Conservation (phyloP, 495 filamentous ascomycete species). For the Neurospora sp. region DNA sequence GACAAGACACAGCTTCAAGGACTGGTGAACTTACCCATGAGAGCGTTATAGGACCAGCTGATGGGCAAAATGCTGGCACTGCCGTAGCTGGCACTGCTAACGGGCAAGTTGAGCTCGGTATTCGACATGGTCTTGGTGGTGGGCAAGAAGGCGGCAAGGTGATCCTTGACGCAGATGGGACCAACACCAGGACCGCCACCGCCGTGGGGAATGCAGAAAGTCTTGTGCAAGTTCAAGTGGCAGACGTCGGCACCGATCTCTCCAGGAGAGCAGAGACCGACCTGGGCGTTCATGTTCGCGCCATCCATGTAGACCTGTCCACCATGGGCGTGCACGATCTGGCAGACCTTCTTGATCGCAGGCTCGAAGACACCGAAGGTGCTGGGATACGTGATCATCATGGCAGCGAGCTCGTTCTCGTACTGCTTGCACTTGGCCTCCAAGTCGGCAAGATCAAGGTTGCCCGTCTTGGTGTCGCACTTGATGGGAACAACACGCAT, state of each 20-base stretch:
- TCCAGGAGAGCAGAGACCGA: slow-evolving; percentile 91
- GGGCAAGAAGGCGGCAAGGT: slow-evolving; percentile 72
- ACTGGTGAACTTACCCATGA: slow-evolving; percentile 59
- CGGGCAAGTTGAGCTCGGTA: slow-evolving; percentile 44
- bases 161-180: slow-evolving; percentile 83
- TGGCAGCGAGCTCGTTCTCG: slow-evolving; percentile 75
- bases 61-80: slow-evolving; percentile 93
- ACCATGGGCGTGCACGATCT: slow-evolving; percentile 77
- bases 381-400: slow-evolving; percentile 98
- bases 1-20: not conserved
- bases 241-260: slow-evolving; percentile 98
- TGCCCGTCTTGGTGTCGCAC: slow-evolving; percentile 79
- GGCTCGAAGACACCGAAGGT: slow-evolving; percentile 97
- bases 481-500: slow-evolving; percentile 95
- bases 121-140: slow-evolving; percentile 45
- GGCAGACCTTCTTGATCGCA: slow-evolving; percentile 73
- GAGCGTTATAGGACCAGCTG: slow-evolving; percentile 93
- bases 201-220: slow-evolving; percentile 97
- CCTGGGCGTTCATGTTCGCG: slow-evolving; percentile 98
- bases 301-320: slow-evolving; percentile 99
- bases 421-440: slow-evolving; percentile 82
- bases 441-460: slow-evolving; percentile 81
- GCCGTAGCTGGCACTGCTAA: slow-evolving; percentile 83
- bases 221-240: slow-evolving; percentile 97
- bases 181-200: slow-evolving; percentile 94